Base-by-base conservation (phyloP, 1,284 basidiomycete genomes). In the Athelia psychrophila region DNA sequence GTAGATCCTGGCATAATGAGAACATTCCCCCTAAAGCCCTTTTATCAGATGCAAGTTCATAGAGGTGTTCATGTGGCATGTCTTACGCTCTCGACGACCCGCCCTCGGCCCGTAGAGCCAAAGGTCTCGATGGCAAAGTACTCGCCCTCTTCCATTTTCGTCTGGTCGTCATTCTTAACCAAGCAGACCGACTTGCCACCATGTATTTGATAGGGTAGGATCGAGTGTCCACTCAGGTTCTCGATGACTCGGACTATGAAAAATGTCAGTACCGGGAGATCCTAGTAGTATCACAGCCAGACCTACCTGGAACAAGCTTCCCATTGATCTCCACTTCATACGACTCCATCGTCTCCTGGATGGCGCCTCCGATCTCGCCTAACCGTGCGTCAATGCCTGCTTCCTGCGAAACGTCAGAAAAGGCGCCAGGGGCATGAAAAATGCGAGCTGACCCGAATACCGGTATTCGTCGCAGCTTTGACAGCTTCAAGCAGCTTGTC, bases 51-150 rank as follows among this genome's bases (percentile, higher is more conserved):
- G 54, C 51, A 54, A 57, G 44, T 51, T 40, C n/a, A n/a, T n/a
- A n/a, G n/a, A n/a, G n/a, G n/a, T n/a, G n/a, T n/a, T n/a, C 2
- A 45, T 36, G 70, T 6, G 27, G 6, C 13, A 13, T 13, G 27
- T 13, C 81, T 57, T 59, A 90, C 89, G 56, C 80, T 80, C 63
- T 99, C 96, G 13, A 93, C 78, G n/a, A 98, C 93, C 44, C 86
- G 80, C 3, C 96, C 97, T 40, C 90, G 80, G n/a, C 97, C 97
- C 0, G 96, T 99, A 22, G 91, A 92, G 20, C 97, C 97, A 70
- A 99, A 99, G 0, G 97, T 99, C 72, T 99, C 97, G 57, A 99
- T 98, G 15, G 97, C 97, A 68, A 95, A 99, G 70, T 98, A 97
- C 66, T 99, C 97, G 33, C 95, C 96, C 71, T 99, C 97, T 68